Base-by-base conservation (phyloP, 495 filamentous ascomycete species). In the Penicillium coprophilum region DNA sequence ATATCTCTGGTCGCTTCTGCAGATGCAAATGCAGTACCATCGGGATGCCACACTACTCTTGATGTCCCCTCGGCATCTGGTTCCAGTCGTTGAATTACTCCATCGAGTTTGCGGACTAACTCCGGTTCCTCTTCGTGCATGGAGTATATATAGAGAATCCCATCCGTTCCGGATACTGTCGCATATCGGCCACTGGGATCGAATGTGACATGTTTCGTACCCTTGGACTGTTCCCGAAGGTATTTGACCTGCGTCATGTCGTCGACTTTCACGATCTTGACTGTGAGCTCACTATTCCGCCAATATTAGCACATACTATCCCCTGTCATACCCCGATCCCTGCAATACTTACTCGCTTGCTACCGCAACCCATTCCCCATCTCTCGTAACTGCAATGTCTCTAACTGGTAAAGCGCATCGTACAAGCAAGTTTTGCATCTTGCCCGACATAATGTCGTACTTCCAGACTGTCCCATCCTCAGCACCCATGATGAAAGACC, bases 391-490 rank as follows among this genome's bases (percentile, higher is more conserved):
- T 1, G 87, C 87, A 55, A 98, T 79, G 65, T 96, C 92, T 66
- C 94, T 81, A 13, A 96, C 82, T 8, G 94, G 88, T 9, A 98
- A 77, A 13, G 90, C 83, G 57, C 84, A 90, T 40, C 94, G 88
- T 2, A 91, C 82, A 36, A 97, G 82, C 50, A 94, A 85, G 58
- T 85, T 84, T 38, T 92, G 87, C 71, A 93, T 87, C 48, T 81
- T 70, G 54, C 90, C 91, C n/a, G 82, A 82, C 44, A 82, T 74
- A 51, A 95, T 78, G 15, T 88, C 87, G 74, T 94, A 97, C 59
- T 89, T 82, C 74, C 84, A 92, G 59, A 98, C 91, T 28, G 88
- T 92, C 57, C 94, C 95, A 78, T 97, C 92, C 70, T 98, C 94
- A 19, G 89, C 87, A 30, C 92, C 92, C 55, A 88, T 80, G 34